Evolutionary conservation across 306 rosid genomes (phyloP).

Genomic region (Arachis stenosperma): DNA sequence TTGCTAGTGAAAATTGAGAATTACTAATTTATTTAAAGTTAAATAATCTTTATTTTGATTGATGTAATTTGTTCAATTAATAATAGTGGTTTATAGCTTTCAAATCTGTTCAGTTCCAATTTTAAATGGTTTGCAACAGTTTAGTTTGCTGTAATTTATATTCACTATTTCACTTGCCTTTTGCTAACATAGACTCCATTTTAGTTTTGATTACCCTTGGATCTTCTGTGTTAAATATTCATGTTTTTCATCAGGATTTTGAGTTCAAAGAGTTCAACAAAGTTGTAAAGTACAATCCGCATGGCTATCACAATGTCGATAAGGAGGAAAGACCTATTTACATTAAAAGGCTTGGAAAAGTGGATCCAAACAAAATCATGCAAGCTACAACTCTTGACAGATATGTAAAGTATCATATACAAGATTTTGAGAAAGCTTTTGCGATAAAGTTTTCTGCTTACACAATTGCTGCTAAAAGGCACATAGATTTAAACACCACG

Average conservation of each 20-base stretch:
- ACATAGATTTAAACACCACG: constrained; percentile 94
- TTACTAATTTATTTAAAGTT: too few relatives aligned
- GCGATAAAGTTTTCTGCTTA: constrained; percentile 92
- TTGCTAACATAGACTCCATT: neutral
- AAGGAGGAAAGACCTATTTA: constrained; percentile 96
- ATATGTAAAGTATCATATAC: constrained; percentile 84
- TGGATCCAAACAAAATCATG: constrained; percentile 92
- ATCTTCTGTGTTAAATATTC: constrained; percentile 24
- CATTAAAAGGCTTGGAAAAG: constrained; percentile 93
- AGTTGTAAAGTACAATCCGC: constrained; percentile 82
- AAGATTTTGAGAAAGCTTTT: constrained; percentile 87
- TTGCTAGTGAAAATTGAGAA: too few relatives aligned
- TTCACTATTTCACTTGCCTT: neutral
- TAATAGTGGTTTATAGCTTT: too few relatives aligned
- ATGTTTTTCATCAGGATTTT: constrained; percentile 65
- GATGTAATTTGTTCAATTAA: too few relatives aligned
- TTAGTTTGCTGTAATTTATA: neutral
- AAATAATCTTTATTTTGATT: too few relatives aligned
- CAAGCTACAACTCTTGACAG: constrained; percentile 91
- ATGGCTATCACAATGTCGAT: constrained; percentile 94
- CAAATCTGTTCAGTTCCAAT: too few relatives aligned
- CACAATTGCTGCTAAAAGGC: constrained; percentile 92
- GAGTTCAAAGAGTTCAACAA: constrained; percentile 77
- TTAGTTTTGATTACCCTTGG: constrained; percentile 8
- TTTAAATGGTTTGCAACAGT: too few relatives aligned